Evolutionary conservation across 1,284 basidiomycete species (phyloP).

Genomic region (Taiwanofungus camphoratus): DNA sequence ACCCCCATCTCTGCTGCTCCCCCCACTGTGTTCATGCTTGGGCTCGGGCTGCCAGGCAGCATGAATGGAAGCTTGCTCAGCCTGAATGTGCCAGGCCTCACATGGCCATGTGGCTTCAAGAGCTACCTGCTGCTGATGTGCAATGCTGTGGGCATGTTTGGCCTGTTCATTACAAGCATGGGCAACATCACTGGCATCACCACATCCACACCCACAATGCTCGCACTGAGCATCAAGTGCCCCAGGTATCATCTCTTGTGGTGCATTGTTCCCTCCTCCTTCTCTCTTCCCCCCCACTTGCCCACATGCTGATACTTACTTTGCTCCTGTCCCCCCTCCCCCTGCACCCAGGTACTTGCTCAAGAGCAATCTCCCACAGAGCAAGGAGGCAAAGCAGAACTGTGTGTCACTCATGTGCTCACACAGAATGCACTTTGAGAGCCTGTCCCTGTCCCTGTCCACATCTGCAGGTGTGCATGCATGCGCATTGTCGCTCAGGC

Average conservation of each 20-base stretch:
- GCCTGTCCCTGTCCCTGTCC: background rate
- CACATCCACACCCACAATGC: constrained; percentile 46
- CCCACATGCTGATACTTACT: background rate
- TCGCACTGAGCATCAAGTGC: constrained; percentile 63
- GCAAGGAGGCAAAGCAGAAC: background rate
- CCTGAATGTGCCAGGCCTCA: constrained; percentile 11
- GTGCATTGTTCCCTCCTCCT: constrained; percentile 29
- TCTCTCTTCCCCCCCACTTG: no score
- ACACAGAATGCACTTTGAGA: constrained; percentile 20
- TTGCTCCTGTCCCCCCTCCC: background rate
- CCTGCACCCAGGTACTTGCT: constrained; percentile 24
- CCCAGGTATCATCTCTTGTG: constrained; percentile 66
- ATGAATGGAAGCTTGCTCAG: no score
- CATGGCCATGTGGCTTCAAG: constrained; percentile 12
- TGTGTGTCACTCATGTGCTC: constrained; percentile 14
- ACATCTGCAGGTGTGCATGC: no score
- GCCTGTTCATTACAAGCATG: no score
- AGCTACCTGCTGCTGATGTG: constrained; percentile 46
- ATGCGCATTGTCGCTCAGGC: constrained; percentile 10
- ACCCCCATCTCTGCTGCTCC: no score
- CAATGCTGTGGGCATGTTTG: constrained; percentile 59
- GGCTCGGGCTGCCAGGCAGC: no score
- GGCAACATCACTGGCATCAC: no score
- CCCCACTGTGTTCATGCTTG: no score
- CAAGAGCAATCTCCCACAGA: constrained; percentile 19